Conservation (phyloP, 2,329 filamentous ascomycete genomes). For the Aphanoascus verrucosus region DNA sequence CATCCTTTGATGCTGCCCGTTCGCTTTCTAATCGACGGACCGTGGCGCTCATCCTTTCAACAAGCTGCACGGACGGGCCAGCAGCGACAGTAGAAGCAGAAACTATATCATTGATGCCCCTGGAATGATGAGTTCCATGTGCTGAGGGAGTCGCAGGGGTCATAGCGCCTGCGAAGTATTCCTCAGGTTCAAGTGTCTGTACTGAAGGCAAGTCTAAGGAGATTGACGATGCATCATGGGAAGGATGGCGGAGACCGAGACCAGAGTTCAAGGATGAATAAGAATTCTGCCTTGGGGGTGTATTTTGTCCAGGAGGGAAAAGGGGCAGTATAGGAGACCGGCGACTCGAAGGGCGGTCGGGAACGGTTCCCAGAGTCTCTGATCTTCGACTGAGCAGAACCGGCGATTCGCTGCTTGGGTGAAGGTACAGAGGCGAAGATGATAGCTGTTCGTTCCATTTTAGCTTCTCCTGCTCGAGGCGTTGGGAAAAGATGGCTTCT, state of each 20-base stretch:
- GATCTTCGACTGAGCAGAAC: constrained; percentile 33
- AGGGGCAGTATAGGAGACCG: constrained; percentile 33
- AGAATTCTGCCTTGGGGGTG: constrained; percentile 40
- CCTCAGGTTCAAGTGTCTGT: constrained; percentile 41
- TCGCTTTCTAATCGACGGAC: constrained; percentile 86
- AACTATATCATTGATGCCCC: constrained; percentile 70
- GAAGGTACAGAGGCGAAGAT: constrained; percentile 27
- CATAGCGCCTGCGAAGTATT: constrained; percentile 31
- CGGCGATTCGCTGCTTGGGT: constrained; percentile 32
- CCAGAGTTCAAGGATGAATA: constrained; percentile 26
- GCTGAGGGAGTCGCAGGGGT: constrained; percentile 31
- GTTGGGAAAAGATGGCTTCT: constrained; percentile 48
- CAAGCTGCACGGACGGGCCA: constrained; percentile 84
- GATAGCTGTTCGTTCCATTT: constrained; percentile 46
- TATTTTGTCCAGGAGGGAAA: constrained; percentile 29
- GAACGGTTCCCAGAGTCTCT: constrained; percentile 25
- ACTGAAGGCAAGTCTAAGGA: constrained; percentile 34
- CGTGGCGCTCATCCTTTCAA: constrained; percentile 89
- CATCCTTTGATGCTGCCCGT: constrained; percentile 79
- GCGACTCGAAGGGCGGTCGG: constrained; percentile 31
- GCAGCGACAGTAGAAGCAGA: constrained; percentile 83
- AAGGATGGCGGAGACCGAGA: constrained; percentile 22
- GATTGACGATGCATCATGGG: constrained; percentile 23
- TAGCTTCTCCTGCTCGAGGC: constrained; percentile 53
- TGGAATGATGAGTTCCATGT: constrained; percentile 34